Conservation (phyloP, 805 yeast species). For the Nakazawaea populi region DNA sequence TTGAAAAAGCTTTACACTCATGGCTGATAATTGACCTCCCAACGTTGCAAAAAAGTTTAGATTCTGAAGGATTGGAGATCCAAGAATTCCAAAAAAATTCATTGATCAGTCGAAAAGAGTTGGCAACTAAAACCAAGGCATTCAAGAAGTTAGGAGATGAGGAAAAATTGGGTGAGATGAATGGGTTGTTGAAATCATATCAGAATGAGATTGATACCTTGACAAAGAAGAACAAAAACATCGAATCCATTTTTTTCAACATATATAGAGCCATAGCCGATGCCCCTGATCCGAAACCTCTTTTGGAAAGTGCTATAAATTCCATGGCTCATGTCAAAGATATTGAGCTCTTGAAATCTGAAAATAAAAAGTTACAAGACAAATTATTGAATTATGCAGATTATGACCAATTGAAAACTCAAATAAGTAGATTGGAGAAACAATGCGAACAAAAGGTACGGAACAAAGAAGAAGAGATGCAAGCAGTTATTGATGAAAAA, state of each 20-base stretch:
- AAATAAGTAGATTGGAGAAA: slow-evolving; percentile 55
- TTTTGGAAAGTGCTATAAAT: slow-evolving; percentile 65
- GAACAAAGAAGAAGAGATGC: slow-evolving; percentile 71
- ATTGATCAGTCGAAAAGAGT: slow-evolving; percentile 61
- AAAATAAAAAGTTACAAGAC: slow-evolving; percentile 46
- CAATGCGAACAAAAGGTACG: slow-evolving; percentile 45
- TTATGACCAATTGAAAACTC: slow-evolving; percentile 66
- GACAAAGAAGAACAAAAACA: slow-evolving; percentile 68
- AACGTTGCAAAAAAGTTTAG: slow-evolving; percentile 63
- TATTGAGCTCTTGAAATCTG: slow-evolving; percentile 42
- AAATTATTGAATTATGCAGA: slow-evolving; percentile 64
- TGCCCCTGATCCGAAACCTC: slow-evolving; percentile 89
- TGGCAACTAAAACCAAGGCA: slow-evolving; percentile 81
- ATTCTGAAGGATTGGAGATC: slow-evolving; percentile 66
- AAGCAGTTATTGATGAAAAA: slow-evolving; percentile 65
- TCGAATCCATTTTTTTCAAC: slow-evolving; percentile 69
- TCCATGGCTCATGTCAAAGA: slow-evolving; percentile 54
- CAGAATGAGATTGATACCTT: slow-evolving; percentile 84
- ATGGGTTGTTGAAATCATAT: slow-evolving; percentile 65
- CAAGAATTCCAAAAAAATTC: slow-evolving; percentile 66
- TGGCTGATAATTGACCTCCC: slow-evolving; percentile 78
- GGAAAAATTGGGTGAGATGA: slow-evolving; percentile 60
- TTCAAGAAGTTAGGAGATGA: slow-evolving; percentile 69
- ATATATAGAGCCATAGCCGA: slow-evolving; percentile 75
- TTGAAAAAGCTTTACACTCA: slow-evolving; percentile 56